Evolutionary conservation across 495 filamentous ascomycete species (phyloP).

Genomic region (Aspergillus nidulans): DNA sequence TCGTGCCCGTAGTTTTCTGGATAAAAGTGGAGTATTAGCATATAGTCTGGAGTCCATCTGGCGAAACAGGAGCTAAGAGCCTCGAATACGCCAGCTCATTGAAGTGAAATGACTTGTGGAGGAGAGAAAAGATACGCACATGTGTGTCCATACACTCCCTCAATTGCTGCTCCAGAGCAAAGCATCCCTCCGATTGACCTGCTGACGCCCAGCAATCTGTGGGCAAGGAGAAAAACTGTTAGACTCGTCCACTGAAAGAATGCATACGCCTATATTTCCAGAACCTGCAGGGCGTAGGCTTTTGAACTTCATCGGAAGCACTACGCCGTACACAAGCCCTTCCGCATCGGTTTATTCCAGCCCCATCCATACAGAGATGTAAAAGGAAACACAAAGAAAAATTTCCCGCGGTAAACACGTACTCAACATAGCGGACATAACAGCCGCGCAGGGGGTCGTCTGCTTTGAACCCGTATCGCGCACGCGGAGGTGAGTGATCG

Average conservation of each 20-base stretch:
- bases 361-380: too few species aligned
- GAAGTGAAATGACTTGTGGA: neutral
- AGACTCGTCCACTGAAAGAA: neutral
- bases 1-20: conserved; percentile 59
- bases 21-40: conserved; percentile 7
- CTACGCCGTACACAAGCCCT: neutral
- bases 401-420: too few species aligned
- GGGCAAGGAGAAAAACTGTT: neutral
- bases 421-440: conserved; percentile 93
- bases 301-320: neutral
- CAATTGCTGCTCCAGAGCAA: conserved; percentile 73
- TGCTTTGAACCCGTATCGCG: conserved; percentile 72
- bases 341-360: neutral
- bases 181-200: conserved; percentile 72
- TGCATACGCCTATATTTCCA: neutral
- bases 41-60: conserved; percentile 4
- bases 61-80: neutral
- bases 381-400: too few species aligned
- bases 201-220: conserved; percentile 95
- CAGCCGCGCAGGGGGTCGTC: conserved; percentile 70
- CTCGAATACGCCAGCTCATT: neutral
- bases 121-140: conserved; percentile 37
- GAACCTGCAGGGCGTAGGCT: neutral
- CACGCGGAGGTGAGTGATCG: conserved; percentile 77
- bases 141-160: conserved; percentile 90